phyloP scores from a whole-genome alignment of 768 basidiomycete genomes.

The Lentinula guzmanii region DNA sequence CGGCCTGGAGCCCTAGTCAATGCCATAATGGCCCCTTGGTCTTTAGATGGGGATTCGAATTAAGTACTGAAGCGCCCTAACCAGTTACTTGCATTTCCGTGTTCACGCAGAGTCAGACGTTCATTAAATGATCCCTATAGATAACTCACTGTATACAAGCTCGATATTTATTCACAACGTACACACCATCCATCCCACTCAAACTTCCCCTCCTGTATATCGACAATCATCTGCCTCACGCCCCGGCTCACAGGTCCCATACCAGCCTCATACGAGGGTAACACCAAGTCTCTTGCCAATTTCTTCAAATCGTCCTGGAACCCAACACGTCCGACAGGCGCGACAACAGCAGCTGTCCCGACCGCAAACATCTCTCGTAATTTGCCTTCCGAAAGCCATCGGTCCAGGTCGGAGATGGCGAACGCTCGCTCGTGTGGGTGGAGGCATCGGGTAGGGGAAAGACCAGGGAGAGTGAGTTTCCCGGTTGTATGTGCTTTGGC shows the following conservation, averaged over 20 bases:
- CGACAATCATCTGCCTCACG: slow-evolving; percentile 59
- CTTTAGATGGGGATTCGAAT: too few species aligned
- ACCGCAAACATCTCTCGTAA: slow-evolving; percentile 73
- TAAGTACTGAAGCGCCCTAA: too few species aligned
- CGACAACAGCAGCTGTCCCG: slow-evolving; percentile 73
- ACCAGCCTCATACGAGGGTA: slow-evolving; percentile 43
- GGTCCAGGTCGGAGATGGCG: slow-evolving; percentile 50
- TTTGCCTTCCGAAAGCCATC: slow-evolving; percentile 40
- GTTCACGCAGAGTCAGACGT: too few species aligned
- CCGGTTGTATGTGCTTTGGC: slow-evolving; percentile 52
- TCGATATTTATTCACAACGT: slow-evolving; percentile 23
- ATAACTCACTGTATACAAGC: too few species aligned
- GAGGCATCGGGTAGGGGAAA: slow-evolving; percentile 30
- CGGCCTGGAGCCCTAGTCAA: too few species aligned
- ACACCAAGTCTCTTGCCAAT: slow-evolving; percentile 28
- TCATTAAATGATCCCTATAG: too few species aligned
- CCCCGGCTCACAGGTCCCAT: slow-evolving; percentile 55
- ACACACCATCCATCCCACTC: slow-evolving; percentile 66
- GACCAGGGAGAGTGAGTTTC: slow-evolving; percentile 32
- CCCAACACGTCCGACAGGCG: slow-evolving; percentile 56
- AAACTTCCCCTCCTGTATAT: slow-evolving; percentile 64
- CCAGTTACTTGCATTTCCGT: too few species aligned
- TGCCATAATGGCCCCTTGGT: too few species aligned
- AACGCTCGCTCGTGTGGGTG: slow-evolving; percentile 54
- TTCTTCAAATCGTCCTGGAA: slow-evolving; percentile 22